These are phyloP conservation scores for Penicillium janthinellum DNA, from an alignment of 2,329 filamentous ascomycete genomes.

Conservation along the genomic window DNA sequence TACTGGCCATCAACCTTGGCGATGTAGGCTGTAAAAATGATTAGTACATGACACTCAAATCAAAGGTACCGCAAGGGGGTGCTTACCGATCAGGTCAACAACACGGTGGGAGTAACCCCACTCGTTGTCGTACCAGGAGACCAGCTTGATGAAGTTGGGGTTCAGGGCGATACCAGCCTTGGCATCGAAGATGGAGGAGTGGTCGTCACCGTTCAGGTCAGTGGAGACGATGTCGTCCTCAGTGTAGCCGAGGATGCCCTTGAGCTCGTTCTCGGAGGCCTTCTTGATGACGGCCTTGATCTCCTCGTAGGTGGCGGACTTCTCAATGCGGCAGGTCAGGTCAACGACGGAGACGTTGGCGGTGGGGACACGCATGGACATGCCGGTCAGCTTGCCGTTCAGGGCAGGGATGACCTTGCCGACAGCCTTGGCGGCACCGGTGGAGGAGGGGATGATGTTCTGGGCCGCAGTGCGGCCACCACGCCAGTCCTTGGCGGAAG, in stretches of 20 bases:
- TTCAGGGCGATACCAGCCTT: conserved; percentile 99
- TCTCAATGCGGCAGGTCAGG: conserved; percentile 91
- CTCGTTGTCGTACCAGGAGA: conserved; percentile 99
- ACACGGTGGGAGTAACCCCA: conserved; percentile 99
- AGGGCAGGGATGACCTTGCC: conserved; percentile 98
- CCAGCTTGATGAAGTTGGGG: conserved; percentile 97
- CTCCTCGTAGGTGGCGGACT: conserved; percentile 71
- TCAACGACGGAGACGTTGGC: conserved; percentile 99
- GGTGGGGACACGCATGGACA: conserved; percentile 99
- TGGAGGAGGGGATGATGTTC: conserved; percentile 99
- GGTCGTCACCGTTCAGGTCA: conserved; percentile 87
- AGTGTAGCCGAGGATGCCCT: conserved; percentile 91
- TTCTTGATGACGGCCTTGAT: conserved; percentile 93
- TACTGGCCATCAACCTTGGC: conserved; percentile 69
- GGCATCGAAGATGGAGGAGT: conserved; percentile 98
- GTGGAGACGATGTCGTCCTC: conserved; percentile 96
- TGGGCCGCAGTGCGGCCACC: conserved; percentile 97
- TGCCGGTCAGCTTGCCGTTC: conserved; percentile 99
- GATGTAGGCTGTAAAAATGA: conserved; percentile 64
- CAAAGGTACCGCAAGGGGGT: neutral
- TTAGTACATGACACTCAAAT: neutral
- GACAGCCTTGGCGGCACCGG: conserved; percentile 99
- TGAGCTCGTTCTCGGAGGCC: conserved; percentile 78
- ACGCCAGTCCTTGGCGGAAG: conserved; percentile 98
- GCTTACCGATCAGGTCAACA: conserved; percentile 66